These are phyloP conservation scores for Aspergillus flavus DNA, from an alignment of 2,329 filamentous ascomycete genomes.

Conservation along the genomic window DNA sequence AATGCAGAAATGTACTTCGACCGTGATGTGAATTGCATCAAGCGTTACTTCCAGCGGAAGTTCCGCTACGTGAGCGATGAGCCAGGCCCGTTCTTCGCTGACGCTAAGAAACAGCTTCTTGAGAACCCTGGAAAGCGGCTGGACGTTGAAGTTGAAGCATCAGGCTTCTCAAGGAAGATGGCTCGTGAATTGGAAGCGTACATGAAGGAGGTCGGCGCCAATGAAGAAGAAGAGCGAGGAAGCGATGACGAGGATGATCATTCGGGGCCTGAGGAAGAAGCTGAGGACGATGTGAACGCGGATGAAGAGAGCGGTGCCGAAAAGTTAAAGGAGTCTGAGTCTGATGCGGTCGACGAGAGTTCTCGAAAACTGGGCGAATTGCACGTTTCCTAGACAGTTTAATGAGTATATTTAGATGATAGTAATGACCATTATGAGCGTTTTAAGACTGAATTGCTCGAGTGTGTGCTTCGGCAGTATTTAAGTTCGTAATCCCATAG, in stretches of 20 bases:
- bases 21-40: slow-evolving; percentile 92
- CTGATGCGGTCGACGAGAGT: slow-evolving; percentile 27
- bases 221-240: slow-evolving; percentile 49
- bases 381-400: slow-evolving; percentile 30
- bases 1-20: slow-evolving; percentile 99
- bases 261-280: slow-evolving; percentile 38
- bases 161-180: slow-evolving; percentile 96
- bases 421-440: slow-evolving; percentile 26
- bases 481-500: not conserved
- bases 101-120: slow-evolving; percentile 72
- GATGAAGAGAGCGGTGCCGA: slow-evolving; percentile 2
- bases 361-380: slow-evolving; percentile 35
- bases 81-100: slow-evolving; percentile 80
- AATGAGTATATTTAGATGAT: slow-evolving; percentile 26
- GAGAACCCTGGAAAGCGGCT: slow-evolving; percentile 69
- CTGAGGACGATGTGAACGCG: slow-evolving; percentile 24
- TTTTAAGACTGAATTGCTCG: not conserved
- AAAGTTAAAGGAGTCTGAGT: slow-evolving; percentile 5
- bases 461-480: not conserved
- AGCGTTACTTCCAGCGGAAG: slow-evolving; percentile 85
- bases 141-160: slow-evolving; percentile 87
- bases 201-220: slow-evolving; percentile 71
- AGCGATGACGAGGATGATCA: slow-evolving; percentile 39
- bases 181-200: slow-evolving; percentile 89
- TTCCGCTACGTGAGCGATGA: slow-evolving; percentile 85